A percentile compares a stretch with the other conserved stretches of the same genome.
Evolutionary conservation across 1,284 basidiomycete species (phyloP).

Genomic region (Gastroboletus turbinatus): DNA sequence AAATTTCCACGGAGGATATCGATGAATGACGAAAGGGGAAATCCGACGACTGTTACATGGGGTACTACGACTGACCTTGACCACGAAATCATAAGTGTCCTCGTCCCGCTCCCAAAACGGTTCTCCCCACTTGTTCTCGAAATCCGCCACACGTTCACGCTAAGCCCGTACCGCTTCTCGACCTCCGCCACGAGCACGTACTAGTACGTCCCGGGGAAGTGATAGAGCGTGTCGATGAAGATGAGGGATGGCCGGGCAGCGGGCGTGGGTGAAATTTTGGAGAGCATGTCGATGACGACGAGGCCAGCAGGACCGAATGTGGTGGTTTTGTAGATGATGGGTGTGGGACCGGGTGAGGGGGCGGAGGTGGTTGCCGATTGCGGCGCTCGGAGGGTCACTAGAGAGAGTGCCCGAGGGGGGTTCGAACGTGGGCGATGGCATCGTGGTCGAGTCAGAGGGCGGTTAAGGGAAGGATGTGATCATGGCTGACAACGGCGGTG

Average conservation of each 20-base stretch:
- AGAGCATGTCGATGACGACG: conserved; percentile 90
- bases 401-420: conserved; percentile 42
- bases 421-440: conserved; percentile 32
- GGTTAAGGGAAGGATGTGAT: background rate
- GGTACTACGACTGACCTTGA: conserved; percentile 64
- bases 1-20: no score
- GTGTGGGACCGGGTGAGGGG: conserved; percentile 37
- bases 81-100: conserved; percentile 85
- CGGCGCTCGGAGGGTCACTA: conserved; percentile 26
- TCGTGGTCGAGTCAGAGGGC: no score
- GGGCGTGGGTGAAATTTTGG: conserved; percentile 61
- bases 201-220: conserved; percentile 94
- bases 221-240: conserved; percentile 96
- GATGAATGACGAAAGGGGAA: no score
- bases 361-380: conserved; percentile 74
- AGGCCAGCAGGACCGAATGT: conserved; percentile 73
- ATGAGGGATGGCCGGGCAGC: conserved; percentile 63
- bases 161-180: conserved; percentile 70
- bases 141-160: conserved; percentile 68
- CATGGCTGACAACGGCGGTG: no score
- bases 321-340: no score
- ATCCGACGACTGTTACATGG: no score
- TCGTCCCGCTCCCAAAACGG: conserved; percentile 91
- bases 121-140: conserved; percentile 47
- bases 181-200: conserved; percentile 84